Conservation (phyloP, 208 protist species). For the Endotrypanum monterogeii region DNA sequence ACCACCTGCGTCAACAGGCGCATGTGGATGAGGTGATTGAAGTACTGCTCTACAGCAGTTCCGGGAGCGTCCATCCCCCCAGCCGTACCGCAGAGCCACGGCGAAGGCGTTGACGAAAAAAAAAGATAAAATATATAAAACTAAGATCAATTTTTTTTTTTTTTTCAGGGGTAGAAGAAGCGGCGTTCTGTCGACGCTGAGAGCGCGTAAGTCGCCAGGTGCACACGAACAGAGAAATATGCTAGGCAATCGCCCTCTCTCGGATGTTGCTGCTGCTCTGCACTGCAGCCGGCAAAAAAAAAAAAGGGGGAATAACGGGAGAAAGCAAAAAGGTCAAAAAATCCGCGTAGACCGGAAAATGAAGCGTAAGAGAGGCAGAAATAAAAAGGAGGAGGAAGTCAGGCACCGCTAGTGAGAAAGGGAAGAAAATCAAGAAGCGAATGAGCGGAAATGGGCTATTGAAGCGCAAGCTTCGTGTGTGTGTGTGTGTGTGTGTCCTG, state of each 20-base stretch:
- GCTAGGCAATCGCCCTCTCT: not conserved
- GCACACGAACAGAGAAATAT: too few relatives aligned
- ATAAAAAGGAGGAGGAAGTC: not conserved
- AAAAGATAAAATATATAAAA: too few relatives aligned
- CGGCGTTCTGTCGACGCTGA: not conserved
- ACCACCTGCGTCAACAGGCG: slow-evolving; percentile 73
- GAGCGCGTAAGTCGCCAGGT: too few relatives aligned
- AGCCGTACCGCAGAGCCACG: not conserved
- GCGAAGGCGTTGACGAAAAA: not conserved
- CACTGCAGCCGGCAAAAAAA: not conserved
- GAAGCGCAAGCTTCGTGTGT: not conserved
- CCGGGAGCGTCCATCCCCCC: slow-evolving; percentile 47
- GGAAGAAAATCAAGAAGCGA: not conserved
- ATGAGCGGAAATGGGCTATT: not conserved
- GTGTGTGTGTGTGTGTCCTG: too few relatives aligned
- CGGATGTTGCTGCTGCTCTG: not conserved
- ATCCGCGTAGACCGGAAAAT: not conserved
- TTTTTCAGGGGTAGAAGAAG: too few relatives aligned
- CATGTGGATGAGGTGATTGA: slow-evolving; percentile 88
- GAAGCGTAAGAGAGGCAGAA: not conserved
- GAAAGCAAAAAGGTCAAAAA: too few relatives aligned
- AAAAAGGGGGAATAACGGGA: not conserved
- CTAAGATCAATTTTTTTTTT: too few relatives aligned
- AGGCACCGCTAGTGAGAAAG: not conserved
- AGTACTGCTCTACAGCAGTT: slow-evolving; percentile 86